Evolutionary conservation across 2,329 filamentous ascomycete genomes (phyloP).

Genomic region (Colletotrichum lini): DNA sequence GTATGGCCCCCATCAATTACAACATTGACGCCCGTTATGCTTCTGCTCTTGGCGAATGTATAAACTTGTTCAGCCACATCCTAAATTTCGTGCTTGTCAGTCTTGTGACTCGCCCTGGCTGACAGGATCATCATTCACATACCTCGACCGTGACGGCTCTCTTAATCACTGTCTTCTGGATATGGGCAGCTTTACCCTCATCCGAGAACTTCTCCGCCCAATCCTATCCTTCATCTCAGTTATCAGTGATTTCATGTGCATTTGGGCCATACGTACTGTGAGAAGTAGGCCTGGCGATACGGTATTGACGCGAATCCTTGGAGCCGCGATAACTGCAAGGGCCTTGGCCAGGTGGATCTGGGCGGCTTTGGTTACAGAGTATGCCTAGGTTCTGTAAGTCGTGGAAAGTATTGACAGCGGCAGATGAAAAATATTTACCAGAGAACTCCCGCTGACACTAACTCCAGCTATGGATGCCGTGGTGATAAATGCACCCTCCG

Average conservation of each 20-base stretch:
- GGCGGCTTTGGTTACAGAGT: conserved; percentile 84
- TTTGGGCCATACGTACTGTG: conserved; percentile 54
- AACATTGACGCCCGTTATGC: conserved; percentile 66
- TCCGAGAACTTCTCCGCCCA: not conserved
- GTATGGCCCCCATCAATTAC: conserved; percentile 57
- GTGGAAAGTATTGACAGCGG: not conserved
- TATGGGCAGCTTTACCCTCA: not conserved
- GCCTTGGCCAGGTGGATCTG: conserved; percentile 71
- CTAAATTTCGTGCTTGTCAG: conserved; percentile 66
- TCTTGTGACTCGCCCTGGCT: conserved; percentile 55
- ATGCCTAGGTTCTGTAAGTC: conserved; percentile 63
- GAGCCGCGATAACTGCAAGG: conserved; percentile 66
- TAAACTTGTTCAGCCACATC: conserved; percentile 69
- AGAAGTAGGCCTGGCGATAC: conserved; percentile 68
- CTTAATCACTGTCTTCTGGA: not conserved
- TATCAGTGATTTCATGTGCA: conserved; percentile 57
- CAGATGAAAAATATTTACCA: conserved; percentile 54
- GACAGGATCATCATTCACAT: not conserved
- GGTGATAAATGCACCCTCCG: conserved; percentile 71
- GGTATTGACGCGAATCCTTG: conserved; percentile 70
- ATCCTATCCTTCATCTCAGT: not conserved
- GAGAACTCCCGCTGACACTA: conserved; percentile 71
- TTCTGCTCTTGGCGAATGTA: conserved; percentile 62
- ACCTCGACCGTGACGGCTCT: not conserved
- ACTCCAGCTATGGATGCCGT: conserved; percentile 76